These are phyloP conservation scores for Brassica carinata DNA, from an alignment of 345 rosid species.

Conservation along the genomic window DNA sequence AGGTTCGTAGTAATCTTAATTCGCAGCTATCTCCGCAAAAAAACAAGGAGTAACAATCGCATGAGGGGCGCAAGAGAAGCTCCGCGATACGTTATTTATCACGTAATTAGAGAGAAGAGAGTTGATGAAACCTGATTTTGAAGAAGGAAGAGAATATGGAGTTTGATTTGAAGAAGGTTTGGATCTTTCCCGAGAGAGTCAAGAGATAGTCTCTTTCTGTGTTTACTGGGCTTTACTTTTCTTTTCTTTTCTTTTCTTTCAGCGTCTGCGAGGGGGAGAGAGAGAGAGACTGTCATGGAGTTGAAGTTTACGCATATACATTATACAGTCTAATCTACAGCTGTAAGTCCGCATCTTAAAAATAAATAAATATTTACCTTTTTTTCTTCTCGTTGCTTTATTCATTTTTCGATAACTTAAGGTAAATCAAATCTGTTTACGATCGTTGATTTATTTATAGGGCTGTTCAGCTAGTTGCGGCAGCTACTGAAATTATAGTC, in stretches of 20 bases:
- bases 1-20: constrained; percentile 3
- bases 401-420: background rate
- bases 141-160: background rate
- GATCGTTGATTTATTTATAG: background rate
- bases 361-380: background rate
- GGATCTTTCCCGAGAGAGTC: constrained; percentile 28
- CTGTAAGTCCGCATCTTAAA: constrained; percentile 9
- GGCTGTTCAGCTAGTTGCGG: no score
- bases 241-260: constrained; percentile 16
- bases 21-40: background rate
- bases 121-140: constrained; percentile 8
- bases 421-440: background rate
- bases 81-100: no score
- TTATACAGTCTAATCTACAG: constrained; percentile 29
- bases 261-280: background rate
- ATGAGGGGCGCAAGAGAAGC: background rate
- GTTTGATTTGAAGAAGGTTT: constrained; percentile 14
- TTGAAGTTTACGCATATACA: constrained; percentile 35
- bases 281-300: constrained; percentile 40
- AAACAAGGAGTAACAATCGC: background rate
- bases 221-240: constrained; percentile 32
- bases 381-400: background rate
- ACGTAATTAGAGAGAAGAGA: background rate
- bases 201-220: constrained; percentile 37
- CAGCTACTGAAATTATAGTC: no score